Evolutionary conservation across 2,329 filamentous ascomycete species (phyloP), one percentile per base, ranked within the genome.

Genomic region (Sporothrix pallida): DNA sequence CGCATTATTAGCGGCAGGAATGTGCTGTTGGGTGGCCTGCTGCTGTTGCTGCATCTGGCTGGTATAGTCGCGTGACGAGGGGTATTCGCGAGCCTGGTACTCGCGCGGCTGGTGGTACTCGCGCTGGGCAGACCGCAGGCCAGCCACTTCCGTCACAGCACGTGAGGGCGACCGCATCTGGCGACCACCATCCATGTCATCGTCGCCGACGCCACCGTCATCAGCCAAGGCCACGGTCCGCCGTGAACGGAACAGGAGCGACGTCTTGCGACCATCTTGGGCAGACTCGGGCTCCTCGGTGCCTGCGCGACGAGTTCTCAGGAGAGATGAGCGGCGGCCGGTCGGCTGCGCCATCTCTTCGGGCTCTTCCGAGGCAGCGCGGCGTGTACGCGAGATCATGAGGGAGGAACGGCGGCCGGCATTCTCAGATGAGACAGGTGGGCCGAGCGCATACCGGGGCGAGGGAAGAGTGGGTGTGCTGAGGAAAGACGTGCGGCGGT

Each of bases 121-220:
- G 60, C 85, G 83, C 3, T 80, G 79, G 72, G 75, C 78, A 73
- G 77, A 78, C 75, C 77, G 82, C 75, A 76, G 81, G 78, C 76
- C 78, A 42, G 83, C 85, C 71, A 86, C 83, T 74, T 91, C 89
- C 0, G 88, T 90, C 50, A 83, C 81, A 3, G 88, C 88, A 31
- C 90, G 84, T 3, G 89, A 90, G 0, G 88, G 88, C 2, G 86
- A 84, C n/a, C 87, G 85, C 3, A 75, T 87, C 85, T 46, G 84
- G 82, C n/a, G 79, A 75, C 68, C 20, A 1, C 15, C 54, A 46
- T 54, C 68, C 15, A 48, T 23, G 12, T 70, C 70, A 10, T 87
- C 85, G 0, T 88, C 86, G 17, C 15, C 37, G 46, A 37, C 37
- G 13, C n/a, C 62, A 12, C 87, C 85, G 1, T 87, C 83, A 46